Evolutionary conservation across 2,329 filamentous ascomycete genomes (phyloP), one percentile per base, ranked within the genome.

Genomic region (Metarhizium brunneum): DNA sequence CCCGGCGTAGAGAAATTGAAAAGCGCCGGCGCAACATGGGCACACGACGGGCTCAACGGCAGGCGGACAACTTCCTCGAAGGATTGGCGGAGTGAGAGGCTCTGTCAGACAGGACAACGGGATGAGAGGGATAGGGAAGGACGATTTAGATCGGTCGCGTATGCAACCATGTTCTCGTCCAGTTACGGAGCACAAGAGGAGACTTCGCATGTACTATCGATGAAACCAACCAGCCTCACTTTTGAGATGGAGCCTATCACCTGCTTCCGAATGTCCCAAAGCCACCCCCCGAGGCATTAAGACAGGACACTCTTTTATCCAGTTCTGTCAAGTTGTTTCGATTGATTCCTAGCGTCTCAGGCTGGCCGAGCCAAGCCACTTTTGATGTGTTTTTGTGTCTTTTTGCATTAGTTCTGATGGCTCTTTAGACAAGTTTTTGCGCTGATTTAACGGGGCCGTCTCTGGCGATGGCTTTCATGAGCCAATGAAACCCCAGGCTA

Each of bases 1-100:
- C 75, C 63, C 76, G 85, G 66, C 79, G 77, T 62, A 74, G 72
- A 62, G 80, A 86, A 65, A 81, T 90, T 61, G 86, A 88, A 77
- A 76, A 74, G 65, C 67, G 86, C 63, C 80, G 82, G 66, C 76
- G 73, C 64, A 79, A 82, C 61, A 81, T 90, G 62, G 83, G 84
- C 73, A 73, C 73, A 61, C 74, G 76, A 62, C 75, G 81, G 66
- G 81, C 81, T 35, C 85, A 83, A 70, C 85, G 82, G 64, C 79
- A 87, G 69, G 88, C 88, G 38, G 87, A 89, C 63, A 81, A 73
- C 59, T 94, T 94, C 68, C 68, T 95, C 63, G 81, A 85, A 54
- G 80, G 79, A 18, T 69, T 87, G 57, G 59, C 58, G 48, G 56
- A 32, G 47, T 45, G 50, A 38, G 53, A 57, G 43, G 54, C 42